phyloP scores from a whole-genome alignment of 2,329 filamentous ascomycete species.

The Knufia petricola region DNA sequence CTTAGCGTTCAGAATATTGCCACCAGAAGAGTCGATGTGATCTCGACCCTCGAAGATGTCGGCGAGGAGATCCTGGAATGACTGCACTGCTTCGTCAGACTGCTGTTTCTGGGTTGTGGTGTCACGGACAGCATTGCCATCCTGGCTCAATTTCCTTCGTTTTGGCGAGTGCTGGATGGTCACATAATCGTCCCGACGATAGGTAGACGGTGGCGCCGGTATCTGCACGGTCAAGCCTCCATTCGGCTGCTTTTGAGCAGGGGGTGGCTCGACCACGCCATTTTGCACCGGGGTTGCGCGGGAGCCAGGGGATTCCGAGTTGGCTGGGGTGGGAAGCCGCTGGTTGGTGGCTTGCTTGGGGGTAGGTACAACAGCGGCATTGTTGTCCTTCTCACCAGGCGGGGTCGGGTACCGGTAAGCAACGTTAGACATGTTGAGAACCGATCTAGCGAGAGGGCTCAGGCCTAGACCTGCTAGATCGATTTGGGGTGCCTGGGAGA shows the following conservation, averaged over 20 bases:
- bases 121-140: conserved; percentile 49
- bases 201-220: conserved; percentile 34
- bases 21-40: conserved; percentile 49
- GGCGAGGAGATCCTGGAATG: conserved; percentile 57
- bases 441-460: conserved; percentile 15
- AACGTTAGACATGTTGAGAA: conserved; percentile 16
- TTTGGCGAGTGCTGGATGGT: conserved; percentile 30
- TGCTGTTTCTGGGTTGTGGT: conserved; percentile 69
- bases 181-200: conserved; percentile 33
- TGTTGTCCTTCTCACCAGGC: conserved; percentile 7
- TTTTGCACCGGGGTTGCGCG: background rate
- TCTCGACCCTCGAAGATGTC: conserved; percentile 72
- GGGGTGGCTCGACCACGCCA: background rate
- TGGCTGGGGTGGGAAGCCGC: background rate
- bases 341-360: conserved; percentile 3
- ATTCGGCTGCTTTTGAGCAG: conserved; percentile 5
- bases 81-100: conserved; percentile 63
- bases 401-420: conserved; percentile 13
- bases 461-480: conserved; percentile 13
- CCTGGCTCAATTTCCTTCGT: conserved; percentile 44
- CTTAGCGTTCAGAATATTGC: conserved; percentile 30
- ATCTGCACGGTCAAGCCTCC: conserved; percentile 37
- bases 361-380: conserved; percentile 1
- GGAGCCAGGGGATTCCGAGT: background rate
- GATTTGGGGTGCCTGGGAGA: background rate